Conservation (phyloP, 306 rosid genomes). For the Dalbergia oliveri region DNA sequence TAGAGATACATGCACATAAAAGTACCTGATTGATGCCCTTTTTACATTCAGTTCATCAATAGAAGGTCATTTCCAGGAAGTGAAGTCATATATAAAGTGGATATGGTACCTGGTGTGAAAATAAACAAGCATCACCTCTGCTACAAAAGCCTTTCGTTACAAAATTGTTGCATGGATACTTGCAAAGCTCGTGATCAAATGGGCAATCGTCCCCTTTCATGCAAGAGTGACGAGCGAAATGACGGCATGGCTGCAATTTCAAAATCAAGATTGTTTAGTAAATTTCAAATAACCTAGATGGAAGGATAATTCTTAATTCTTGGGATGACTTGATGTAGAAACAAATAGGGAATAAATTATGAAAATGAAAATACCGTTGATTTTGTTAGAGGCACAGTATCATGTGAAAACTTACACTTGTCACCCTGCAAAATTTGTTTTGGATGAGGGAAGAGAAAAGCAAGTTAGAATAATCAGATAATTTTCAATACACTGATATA, state of each 20-base stretch:
- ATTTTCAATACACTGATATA: background rate
- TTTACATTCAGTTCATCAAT: background rate
- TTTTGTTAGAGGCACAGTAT: slow-evolving; percentile 73
- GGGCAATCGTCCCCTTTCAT: slow-evolving; percentile 96
- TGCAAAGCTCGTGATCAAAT: slow-evolving; percentile 83
- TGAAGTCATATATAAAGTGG: background rate
- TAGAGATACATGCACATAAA: slow-evolving; percentile 13
- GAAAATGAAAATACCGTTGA: slow-evolving; percentile 63
- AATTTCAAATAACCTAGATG: slow-evolving; percentile 17
- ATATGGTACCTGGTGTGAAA: slow-evolving; percentile 82
- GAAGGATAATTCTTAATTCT: slow-evolving; percentile 1
- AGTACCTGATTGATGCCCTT: background rate
- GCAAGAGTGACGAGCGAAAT: slow-evolving; percentile 77
- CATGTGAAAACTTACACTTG: slow-evolving; percentile 77
- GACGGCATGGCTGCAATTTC: slow-evolving; percentile 77
- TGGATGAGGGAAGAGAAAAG: slow-evolving; percentile 24
- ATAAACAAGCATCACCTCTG: slow-evolving; percentile 77
- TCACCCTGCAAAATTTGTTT: slow-evolving; percentile 72
- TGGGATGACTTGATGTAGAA: background rate
- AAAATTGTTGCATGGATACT: slow-evolving; percentile 79
- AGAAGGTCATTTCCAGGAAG: slow-evolving; percentile 16
- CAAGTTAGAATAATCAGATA: slow-evolving; percentile 33
- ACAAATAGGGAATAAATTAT: background rate
- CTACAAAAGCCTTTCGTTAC: slow-evolving; percentile 68
- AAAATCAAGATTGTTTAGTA: slow-evolving; percentile 34